These are phyloP conservation scores for Tulasnella calospora DNA, from an alignment of 768 basidiomycete species.

Conservation along the genomic window DNA sequence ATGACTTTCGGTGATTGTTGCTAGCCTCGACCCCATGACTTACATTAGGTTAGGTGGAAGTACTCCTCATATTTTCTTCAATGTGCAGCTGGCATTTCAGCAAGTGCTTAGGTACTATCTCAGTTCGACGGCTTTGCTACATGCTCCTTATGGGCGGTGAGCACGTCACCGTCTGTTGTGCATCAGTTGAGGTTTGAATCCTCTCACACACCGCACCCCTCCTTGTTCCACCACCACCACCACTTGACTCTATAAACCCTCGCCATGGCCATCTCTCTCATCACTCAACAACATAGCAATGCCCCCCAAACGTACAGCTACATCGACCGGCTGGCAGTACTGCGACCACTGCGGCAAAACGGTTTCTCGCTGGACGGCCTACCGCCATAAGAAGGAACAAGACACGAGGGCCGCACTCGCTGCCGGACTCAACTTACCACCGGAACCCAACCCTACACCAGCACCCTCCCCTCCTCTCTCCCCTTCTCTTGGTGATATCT, in stretches of 20 bases:
- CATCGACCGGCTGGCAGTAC: not conserved
- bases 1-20: too few relatives aligned
- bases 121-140: too few relatives aligned
- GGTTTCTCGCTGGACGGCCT: not conserved
- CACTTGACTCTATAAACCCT: not conserved
- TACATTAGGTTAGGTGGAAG: too few relatives aligned
- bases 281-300: not conserved
- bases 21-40: too few relatives aligned
- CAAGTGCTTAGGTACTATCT: too few relatives aligned
- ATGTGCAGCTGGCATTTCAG: too few relatives aligned
- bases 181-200: too few relatives aligned
- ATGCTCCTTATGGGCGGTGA: too few relatives aligned
- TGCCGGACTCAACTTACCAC: not conserved
- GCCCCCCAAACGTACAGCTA: not conserved
- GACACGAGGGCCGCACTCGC: not conserved
- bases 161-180: too few relatives aligned
- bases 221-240: not conserved
- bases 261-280: not conserved
- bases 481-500: not conserved
- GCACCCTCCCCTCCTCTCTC: not conserved
- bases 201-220: not conserved
- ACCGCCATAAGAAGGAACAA: not conserved
- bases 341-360: not conserved
- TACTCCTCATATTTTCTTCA: too few relatives aligned
- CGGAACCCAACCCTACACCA: not conserved